Base-by-base conservation (phyloP, 164 flowering plant genomes). In the Santalum album region DNA sequence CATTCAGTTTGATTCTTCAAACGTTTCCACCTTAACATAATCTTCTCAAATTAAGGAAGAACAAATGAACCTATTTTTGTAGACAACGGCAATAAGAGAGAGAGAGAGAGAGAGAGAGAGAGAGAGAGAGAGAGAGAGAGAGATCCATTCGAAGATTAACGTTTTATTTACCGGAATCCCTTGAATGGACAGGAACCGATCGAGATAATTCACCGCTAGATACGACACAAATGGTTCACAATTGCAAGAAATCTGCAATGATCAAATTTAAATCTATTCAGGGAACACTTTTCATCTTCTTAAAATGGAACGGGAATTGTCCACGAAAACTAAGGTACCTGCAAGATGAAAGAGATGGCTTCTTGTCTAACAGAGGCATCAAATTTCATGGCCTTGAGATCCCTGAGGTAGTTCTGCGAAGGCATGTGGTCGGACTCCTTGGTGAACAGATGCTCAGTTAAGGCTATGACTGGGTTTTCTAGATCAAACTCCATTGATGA, bases 191-290 rank as follows among this genome's bases (percentile, higher is more conserved):
- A 83, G 51, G 72, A 73, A 81, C 19, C 94, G 87, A 64, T 86
- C 94, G 35, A 83, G 68, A 60, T 86, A 86, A 63, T 78, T 86
- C 38, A 81, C 63, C 16, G 94, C 82, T 3, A 86, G 78, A 57
- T 79, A 83, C 0, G 77, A 56, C 1, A 71, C 12, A 16, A 64
- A 65, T 7, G 82, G 81, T 51, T 79, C 87, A 26, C 67, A 67
- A 16, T 61, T 64, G 61, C 59, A 58, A 6, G 61, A 70, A 25
- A 69, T 32, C 78, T 74, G 69, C 17, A 40, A 23, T 45, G 21
- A 6, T n/a, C n/a, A n/a, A n/a, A n/a, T n/a, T n/a, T n/a, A n/a
- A n/a, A n/a, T n/a, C n/a, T n/a, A n/a, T n/a, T n/a, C n/a, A n/a
- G n/a, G n/a, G n/a, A n/a, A n/a, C n/a, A n/a, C n/a, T n/a, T n/a